Base-by-base conservation (phyloP, 2,329 filamentous ascomycete species). In the Emergomyces orientalis region DNA sequence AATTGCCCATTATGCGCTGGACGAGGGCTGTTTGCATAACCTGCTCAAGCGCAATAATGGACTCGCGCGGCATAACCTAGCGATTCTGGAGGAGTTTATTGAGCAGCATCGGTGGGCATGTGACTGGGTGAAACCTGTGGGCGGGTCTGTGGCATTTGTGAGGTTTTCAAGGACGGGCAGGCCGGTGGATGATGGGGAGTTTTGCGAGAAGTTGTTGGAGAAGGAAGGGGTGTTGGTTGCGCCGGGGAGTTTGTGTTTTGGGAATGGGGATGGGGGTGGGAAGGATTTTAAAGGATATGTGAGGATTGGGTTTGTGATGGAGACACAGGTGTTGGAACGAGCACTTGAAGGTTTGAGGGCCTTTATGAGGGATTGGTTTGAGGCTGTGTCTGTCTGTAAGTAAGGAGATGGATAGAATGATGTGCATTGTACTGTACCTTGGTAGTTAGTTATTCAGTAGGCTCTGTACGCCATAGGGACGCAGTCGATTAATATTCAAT, bases 101-200 rank as follows among this genome's bases (percentile, higher is more conserved):
- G 80, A 86, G 34, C 81, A 83, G 60, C 83, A 91, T 70, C 79
- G 81, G 47, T 81, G 82, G 65, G 80, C 84, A 7, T 88, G 85
- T 68, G 82, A 82, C 1, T 94, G 88, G 88, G 80, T 86, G 4
- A 88, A 85, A 73, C 91, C 91, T 1, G 84, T 84, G 5, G 90
- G 89, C 0, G 91, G 90, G 0, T 95, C 90, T 1, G 93, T 88
- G 9, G 88, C 88, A 0, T 89, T 95, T 69, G 76, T 95, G 63
- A 85, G 83, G 68, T 90, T 95, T 67, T 79, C 78, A 61, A 80
- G 81, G 59, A 81, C 82, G 55, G 84, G 82, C 0, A 79, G 81
- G 71, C 81, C 85, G 1, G 81, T 95, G 0, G 85, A 93, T 69
- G 88, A 92, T 65, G 84, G 82, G n/a, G 79, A 79, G 3, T 88